Evolutionary conservation across 139 green algal genomes (phyloP), one percentile per base, ranked within the genome.

Genomic region (Chlamydomonas urium): DNA sequence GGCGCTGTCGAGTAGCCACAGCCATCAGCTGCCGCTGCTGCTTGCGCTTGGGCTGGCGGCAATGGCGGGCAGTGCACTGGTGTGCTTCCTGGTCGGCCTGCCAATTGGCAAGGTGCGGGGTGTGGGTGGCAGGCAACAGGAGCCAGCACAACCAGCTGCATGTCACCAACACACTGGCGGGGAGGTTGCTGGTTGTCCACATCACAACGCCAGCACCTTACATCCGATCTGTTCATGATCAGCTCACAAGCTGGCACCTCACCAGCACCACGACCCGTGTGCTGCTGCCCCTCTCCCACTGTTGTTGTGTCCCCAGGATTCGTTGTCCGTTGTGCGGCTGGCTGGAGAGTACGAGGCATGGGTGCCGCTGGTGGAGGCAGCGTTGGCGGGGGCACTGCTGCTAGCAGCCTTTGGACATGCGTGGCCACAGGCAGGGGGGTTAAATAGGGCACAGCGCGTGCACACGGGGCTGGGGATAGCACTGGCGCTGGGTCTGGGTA

Each of bases 101-200:
- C 60, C 60, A 47, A 14, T 68, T 6, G 60, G 60, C 6, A 68
- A 48, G 60, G 60, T 68, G 33, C 31, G 60, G 23, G 29, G 31
- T 10, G 31, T 14, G 19, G 33, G 60, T 48, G 60, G 24, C 37
- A 29, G 33, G 6, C 5, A 26, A 68, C 5, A 19, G 31, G 31
- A 47, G 32, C 5, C 5, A n/a, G 60, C 17, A 19, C 17, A 63
- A 34, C 26, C 53, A 50, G 53, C 53, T 34, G 53, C 26, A 21
- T 14, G 26, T 5, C 6, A 26, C 53, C 26, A 21, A 14, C 19
- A 26, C 10, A 26, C 53, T 36, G 31, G 60, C 14, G 60, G 19
- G 60, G 31, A 47, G 33, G 19, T 45, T 14, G 33, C 23, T 29
- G 60, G 31, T 29, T 38, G n/a, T n/a, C n/a, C n/a, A n/a, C n/a